These are phyloP conservation scores for Taxillus chinensis DNA, from an alignment of 164 flowering plant species.

Conservation along the genomic window DNA sequence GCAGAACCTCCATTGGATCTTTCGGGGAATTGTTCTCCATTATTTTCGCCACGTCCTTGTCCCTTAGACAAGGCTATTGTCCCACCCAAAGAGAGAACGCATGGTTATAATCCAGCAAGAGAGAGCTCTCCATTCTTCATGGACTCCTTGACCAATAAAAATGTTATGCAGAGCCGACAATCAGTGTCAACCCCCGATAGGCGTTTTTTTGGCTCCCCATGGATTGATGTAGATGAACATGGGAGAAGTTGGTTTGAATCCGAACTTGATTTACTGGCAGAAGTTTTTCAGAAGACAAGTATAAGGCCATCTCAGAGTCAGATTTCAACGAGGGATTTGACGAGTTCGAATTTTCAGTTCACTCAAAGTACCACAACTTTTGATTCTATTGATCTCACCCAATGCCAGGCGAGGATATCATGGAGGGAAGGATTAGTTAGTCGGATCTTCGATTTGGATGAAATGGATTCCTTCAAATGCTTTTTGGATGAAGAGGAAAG, in stretches of 20 bases:
- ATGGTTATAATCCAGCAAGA: conserved; percentile 4
- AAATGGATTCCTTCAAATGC: conserved; percentile 62
- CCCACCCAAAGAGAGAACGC: conserved; percentile 17
- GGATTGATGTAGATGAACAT: conserved; percentile 13
- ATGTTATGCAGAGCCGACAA: conserved; percentile 58
- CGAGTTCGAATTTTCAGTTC: conserved; percentile 37
- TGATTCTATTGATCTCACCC: conserved; percentile 21
- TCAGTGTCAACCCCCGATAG: conserved; percentile 46
- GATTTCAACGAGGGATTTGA: conserved; percentile 21
- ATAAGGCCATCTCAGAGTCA: not conserved
- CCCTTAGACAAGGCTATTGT: conserved; percentile 10
- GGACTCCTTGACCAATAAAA: conserved; percentile 43
- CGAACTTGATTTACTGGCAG: conserved; percentile 28
- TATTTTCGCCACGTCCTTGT: conserved; percentile 5
- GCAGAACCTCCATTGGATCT: too few species aligned
- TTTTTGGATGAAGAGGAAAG: conserved; percentile 63
- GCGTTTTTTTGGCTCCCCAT: conserved; percentile 6
- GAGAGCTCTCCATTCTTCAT: conserved; percentile 34
- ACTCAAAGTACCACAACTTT: conserved; percentile 20
- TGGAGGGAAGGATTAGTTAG: conserved; percentile 72
- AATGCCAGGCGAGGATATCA: conserved; percentile 51
- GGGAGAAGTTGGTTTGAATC: conserved; percentile 12
- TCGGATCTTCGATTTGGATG: conserved; percentile 61
- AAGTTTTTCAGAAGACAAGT: conserved; percentile 16
- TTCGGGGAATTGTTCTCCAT: too few species aligned